Evolutionary conservation across 192 early-diverging fungal species (phyloP), one percentile per base, ranked within the genome.

Genomic region (Gigaspora rosea): DNA sequence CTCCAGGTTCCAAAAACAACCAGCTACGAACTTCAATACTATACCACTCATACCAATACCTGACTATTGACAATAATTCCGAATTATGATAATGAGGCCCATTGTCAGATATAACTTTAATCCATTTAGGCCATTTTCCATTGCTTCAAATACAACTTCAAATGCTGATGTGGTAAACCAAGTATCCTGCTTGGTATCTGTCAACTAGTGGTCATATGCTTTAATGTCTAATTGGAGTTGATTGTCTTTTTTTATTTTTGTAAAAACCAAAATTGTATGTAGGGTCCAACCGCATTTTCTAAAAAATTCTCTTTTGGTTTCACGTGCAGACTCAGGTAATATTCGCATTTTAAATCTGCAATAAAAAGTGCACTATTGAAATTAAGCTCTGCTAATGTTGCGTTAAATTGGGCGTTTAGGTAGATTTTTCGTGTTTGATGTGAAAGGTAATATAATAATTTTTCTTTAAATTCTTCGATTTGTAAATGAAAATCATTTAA

Each of bases 281-380:
- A 63, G n/a, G 11, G 33, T 63, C 33, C 61, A 63, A 22, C 33
- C 4, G 11, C 33, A 27, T 63, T 63, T 63, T 33, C 61, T 10
- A 27, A 63, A 63, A 63, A 63, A 63, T 12, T 63, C 33, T 27
- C 15, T 63, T 63, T 63, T 16, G 61, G 4, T 27, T 27, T 27
- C 27, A 12, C 20, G 4, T 33, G 61, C 33, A n/a, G 61, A 33
- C n/a, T 63, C 2, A n/a, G 33, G 33, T 33, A 27, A 9, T 22
- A 63, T 63, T 63, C 11, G 33, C 61, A 63, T 63, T 35, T 63
- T 63, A 63, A 63, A 12, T 63, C 61, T 22, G 61, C 61, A 63
- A 63, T 63, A 1, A 33, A 63, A 63, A 63, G 11, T 8, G 20
- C 33, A 22, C 4, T 10, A 63, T 63, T 4, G 0, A 41, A 63